phyloP scores from a whole-genome alignment of 2,329 filamentous ascomycete species.

The Stemphylium vesicarium region DNA sequence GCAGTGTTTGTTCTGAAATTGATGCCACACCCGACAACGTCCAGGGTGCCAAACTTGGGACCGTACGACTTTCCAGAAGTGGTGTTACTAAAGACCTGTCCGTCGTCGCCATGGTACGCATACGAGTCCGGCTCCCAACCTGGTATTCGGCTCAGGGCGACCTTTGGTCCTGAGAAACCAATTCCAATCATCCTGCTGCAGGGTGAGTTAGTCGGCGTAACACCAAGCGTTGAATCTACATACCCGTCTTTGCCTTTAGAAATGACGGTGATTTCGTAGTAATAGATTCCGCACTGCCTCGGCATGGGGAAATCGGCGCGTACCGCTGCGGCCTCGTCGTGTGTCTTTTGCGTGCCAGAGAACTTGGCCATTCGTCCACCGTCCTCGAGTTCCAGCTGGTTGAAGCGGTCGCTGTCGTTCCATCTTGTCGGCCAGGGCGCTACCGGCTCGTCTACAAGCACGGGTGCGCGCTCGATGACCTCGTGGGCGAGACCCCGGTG shows the following conservation, averaged over 20 bases:
- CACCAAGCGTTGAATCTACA: slow-evolving; percentile 44
- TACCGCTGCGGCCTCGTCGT: slow-evolving; percentile 80
- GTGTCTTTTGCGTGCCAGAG: slow-evolving; percentile 60
- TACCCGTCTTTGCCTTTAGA: slow-evolving; percentile 73
- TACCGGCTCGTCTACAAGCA: slow-evolving; percentile 65
- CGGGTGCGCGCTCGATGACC: slow-evolving; percentile 76
- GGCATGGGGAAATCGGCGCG: slow-evolving; percentile 88
- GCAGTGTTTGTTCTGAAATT: slow-evolving; percentile 67
- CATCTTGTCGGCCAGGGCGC: slow-evolving; percentile 81
- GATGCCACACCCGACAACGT: slow-evolving; percentile 69
- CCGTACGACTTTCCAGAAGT: slow-evolving; percentile 65
- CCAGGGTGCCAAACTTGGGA: slow-evolving; percentile 63
- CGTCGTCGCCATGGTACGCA: slow-evolving; percentile 72
- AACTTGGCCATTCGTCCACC: slow-evolving; percentile 76
- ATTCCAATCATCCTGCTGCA: slow-evolving; percentile 58
- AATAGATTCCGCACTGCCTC: slow-evolving; percentile 89
- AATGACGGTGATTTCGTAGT: slow-evolving; percentile 78
- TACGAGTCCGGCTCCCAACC: slow-evolving; percentile 71
- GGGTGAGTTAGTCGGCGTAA: slow-evolving; percentile 25
- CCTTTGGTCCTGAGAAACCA: slow-evolving; percentile 66
- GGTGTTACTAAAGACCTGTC: slow-evolving; percentile 66
- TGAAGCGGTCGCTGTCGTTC: slow-evolving; percentile 79
- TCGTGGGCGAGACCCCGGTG: slow-evolving; percentile 84
- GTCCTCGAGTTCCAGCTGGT: slow-evolving; percentile 73
- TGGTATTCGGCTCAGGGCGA: slow-evolving; percentile 65